Percentiles rank a stretch among this genome's conserved stretches.
Conservation (phyloP, 495 filamentous ascomycete species). For the Penicillium steckii region DNA sequence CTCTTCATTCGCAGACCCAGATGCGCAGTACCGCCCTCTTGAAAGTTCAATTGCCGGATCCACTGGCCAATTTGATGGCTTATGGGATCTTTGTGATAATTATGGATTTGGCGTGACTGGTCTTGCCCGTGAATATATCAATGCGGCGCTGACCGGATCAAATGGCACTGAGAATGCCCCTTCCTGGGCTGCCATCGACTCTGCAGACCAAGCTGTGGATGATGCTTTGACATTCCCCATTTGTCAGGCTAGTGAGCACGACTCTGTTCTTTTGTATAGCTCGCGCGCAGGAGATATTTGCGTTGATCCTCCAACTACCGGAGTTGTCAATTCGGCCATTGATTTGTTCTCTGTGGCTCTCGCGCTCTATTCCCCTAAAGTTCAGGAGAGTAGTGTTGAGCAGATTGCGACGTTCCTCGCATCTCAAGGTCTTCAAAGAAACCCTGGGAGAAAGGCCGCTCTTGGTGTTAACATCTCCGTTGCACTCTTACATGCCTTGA, state of each 20-base stretch:
- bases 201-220: constrained; percentile 69
- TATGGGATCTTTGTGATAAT: constrained; percentile 96
- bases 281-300: constrained; percentile 41
- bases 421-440: constrained; percentile 74
- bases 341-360: constrained; percentile 87
- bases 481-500: constrained; percentile 74
- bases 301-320: constrained; percentile 85
- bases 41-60: constrained; percentile 91
- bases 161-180: constrained; percentile 55
- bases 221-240: constrained; percentile 69
- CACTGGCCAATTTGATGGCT: constrained; percentile 82
- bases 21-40: constrained; percentile 78
- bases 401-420: constrained; percentile 86
- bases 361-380: constrained; percentile 80
- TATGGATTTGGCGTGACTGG: constrained; percentile 91
- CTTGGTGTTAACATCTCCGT: constrained; percentile 87
- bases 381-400: constrained; percentile 94
- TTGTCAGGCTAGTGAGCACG: constrained; percentile 82
- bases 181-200: constrained; percentile 60
- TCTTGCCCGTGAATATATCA: constrained; percentile 72
- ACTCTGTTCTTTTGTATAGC: constrained; percentile 80
- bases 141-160: constrained; percentile 68
- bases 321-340: constrained; percentile 91
- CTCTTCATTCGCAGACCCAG: constrained; percentile 89
- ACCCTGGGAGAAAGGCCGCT: constrained; percentile 83